Percentiles rank a stretch among this genome's conserved stretches.
These are phyloP conservation scores for Quercus rubra DNA, from an alignment of 306 rosid species.

Conservation along the genomic window DNA sequence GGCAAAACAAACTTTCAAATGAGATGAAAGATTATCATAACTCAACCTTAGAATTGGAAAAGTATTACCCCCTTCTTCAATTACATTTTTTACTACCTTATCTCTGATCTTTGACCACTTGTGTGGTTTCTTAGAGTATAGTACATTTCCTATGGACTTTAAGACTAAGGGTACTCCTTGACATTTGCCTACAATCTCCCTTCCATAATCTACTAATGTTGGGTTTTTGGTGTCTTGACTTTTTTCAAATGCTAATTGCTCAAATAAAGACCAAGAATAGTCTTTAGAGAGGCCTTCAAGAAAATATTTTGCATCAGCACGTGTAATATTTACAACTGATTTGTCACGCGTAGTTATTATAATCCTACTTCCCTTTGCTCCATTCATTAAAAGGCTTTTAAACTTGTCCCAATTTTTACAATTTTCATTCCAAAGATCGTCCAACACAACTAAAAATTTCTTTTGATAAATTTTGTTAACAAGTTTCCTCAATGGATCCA, in stretches of 20 bases:
- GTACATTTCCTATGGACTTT: conserved; percentile 27
- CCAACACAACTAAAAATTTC: conserved; percentile 37
- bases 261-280: conserved; percentile 23
- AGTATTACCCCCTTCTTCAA: conserved; percentile 9
- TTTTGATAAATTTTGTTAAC: conserved; percentile 14
- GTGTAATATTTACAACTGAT: conserved; percentile 3
- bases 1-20: conserved; percentile 35
- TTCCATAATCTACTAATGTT: conserved; percentile 8
- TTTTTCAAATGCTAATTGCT: conserved; percentile 15
- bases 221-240: conserved; percentile 1
- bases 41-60: conserved; percentile 25
- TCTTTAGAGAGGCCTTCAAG: conserved; percentile 17
- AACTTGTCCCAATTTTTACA: conserved; percentile 12
- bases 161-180: conserved; percentile 18
- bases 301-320: not conserved
- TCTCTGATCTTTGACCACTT: conserved; percentile 37
- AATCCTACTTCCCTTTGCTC: conserved; percentile 31
- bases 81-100: conserved; percentile 15
- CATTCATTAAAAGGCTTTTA: conserved; percentile 18
- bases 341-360: conserved; percentile 32
- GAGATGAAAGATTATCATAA: conserved; percentile 27
- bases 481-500: conserved; percentile 19
- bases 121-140: conserved; percentile 12
- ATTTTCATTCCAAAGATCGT: conserved; percentile 37
- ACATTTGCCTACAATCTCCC: conserved; percentile 28